A percentile compares a stretch with the other conserved stretches of the same genome.
Conservation (phyloP, 805 yeast species). For the Nakazawaea anatomiae region DNA sequence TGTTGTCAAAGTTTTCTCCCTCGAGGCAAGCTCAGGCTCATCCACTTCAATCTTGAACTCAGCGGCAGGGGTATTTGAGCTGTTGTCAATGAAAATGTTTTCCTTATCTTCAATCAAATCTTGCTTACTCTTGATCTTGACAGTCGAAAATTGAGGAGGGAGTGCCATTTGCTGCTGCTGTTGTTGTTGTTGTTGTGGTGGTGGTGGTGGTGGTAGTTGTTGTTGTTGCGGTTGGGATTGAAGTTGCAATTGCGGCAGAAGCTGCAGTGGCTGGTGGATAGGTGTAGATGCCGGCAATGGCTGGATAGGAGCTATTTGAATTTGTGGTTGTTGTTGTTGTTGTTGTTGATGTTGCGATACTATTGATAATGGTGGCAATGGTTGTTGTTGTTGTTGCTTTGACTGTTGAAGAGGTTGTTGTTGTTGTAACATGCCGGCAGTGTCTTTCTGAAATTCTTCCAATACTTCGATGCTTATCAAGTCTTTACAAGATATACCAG, state of each 20-base stretch:
- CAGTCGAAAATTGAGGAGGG: neutral
- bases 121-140: neutral
- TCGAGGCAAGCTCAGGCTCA: slow-evolving; percentile 4
- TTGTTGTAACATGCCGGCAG: neutral
- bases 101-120: slow-evolving; percentile 46
- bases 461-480: slow-evolving; percentile 12
- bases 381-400: neutral
- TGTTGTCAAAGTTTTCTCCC: slow-evolving; percentile 1
- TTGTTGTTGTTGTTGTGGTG: neutral
- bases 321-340: neutral
- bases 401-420: slow-evolving; percentile 1
- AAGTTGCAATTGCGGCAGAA: neutral
- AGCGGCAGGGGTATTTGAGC: neutral
- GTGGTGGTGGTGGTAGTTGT: neutral
- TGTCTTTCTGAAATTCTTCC: slow-evolving; percentile 13
- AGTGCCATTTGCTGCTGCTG: neutral
- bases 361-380: too few species aligned
- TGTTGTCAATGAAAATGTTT: slow-evolving; percentile 33
- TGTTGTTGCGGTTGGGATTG: neutral
- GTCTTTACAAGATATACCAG: slow-evolving; percentile 14
- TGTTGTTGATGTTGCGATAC: too few species aligned
- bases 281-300: neutral
- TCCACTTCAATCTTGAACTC: slow-evolving; percentile 5
- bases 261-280: neutral
- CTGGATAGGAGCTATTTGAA: neutral